Conservation (phyloP, 345 rosid species). For the Eucalyptus erythrocorys region DNA sequence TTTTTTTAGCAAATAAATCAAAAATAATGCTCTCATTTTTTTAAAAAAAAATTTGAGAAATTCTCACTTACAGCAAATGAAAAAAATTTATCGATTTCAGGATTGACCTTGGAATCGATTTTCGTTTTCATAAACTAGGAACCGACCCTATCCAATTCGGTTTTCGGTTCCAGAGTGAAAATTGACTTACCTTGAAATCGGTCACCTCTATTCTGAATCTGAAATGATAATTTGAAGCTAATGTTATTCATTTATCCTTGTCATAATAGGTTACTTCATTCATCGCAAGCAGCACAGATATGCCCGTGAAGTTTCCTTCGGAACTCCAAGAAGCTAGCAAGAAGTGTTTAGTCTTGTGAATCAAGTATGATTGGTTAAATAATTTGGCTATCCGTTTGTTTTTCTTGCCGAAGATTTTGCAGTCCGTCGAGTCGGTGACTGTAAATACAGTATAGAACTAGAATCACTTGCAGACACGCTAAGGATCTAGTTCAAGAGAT, state of each 20-base stretch:
- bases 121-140: too few species aligned
- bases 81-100: too few species aligned
- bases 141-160: too few species aligned
- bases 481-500: neutral
- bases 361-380: neutral
- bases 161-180: too few species aligned
- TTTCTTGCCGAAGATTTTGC: neutral
- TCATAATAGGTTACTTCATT: neutral
- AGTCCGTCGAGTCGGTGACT: neutral
- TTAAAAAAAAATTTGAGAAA: too few species aligned
- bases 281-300: neutral
- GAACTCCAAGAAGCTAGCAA: neutral
- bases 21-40: too few species aligned
- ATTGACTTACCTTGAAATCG: too few species aligned
- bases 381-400: neutral
- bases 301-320: neutral
- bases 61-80: neutral
- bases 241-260: neutral
- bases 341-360: neutral
- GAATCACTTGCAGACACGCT: neutral
- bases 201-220: accelerated
- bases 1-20: too few species aligned
- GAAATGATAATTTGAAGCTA: neutral
- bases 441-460: neutral
- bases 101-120: too few species aligned